Percentiles rank a stretch among this genome's conserved stretches.
These are phyloP conservation scores for Lentinula boryana DNA, from an alignment of 768 basidiomycete species.

Conservation along the genomic window DNA sequence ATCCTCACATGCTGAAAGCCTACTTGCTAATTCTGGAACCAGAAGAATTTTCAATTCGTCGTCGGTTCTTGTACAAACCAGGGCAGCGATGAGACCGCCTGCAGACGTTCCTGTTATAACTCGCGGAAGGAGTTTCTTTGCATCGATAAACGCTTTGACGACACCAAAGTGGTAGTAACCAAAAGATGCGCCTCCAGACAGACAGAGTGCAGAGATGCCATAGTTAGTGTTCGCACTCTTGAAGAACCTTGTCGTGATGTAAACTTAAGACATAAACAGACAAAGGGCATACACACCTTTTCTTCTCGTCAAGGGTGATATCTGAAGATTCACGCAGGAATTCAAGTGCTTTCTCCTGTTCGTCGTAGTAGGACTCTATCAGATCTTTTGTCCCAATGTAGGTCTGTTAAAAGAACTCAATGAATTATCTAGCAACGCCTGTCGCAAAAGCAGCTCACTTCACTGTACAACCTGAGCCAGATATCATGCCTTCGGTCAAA, in stretches of 20 bases:
- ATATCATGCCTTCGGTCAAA: constrained; percentile 7
- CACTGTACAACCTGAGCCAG: constrained; percentile 70
- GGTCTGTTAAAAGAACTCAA: constrained; percentile 44
- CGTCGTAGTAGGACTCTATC: constrained; percentile 80
- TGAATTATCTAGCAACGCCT: constrained; percentile 10
- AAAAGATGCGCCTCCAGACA: constrained; percentile 94
- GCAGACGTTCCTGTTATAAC: constrained; percentile 95
- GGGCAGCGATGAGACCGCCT: constrained; percentile 71
- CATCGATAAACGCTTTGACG: constrained; percentile 87
- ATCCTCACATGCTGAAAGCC: constrained; percentile 80
- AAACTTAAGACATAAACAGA: not conserved
- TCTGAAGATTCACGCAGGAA: constrained; percentile 71
- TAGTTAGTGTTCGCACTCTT: constrained; percentile 84
- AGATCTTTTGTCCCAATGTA: constrained; percentile 88
- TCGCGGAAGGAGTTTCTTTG: constrained; percentile 68
- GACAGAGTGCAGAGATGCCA: constrained; percentile 84
- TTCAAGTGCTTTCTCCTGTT: constrained; percentile 70
- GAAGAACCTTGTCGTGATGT: constrained; percentile 54
- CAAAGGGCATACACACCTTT: constrained; percentile 26
- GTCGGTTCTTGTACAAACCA: constrained; percentile 85
- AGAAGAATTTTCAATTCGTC: constrained; percentile 76
- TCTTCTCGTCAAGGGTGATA: constrained; percentile 82
- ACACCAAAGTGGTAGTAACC: constrained; percentile 95
- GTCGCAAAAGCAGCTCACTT: constrained; percentile 50
- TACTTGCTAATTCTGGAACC: constrained; percentile 78